These are phyloP conservation scores for Aspergillus cristatus DNA, from an alignment of 495 filamentous ascomycete genomes.

Conservation along the genomic window DNA sequence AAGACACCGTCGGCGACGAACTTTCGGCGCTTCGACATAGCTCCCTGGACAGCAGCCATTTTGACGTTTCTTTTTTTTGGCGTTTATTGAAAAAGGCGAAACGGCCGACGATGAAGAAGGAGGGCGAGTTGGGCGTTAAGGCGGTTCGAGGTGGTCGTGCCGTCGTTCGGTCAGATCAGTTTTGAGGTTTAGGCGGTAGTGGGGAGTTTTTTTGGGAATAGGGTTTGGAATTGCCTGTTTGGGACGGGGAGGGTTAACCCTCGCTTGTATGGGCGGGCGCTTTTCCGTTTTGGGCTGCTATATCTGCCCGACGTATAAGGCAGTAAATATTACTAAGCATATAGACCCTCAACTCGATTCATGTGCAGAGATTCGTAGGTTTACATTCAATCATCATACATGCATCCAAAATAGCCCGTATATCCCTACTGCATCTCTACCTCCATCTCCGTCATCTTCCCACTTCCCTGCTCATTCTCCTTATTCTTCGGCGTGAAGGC, in stretches of 20 bases:
- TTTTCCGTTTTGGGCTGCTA: slow-evolving; percentile 12
- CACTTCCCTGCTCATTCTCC: slow-evolving; percentile 9
- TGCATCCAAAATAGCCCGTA: not conserved
- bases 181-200: slow-evolving; percentile 30
- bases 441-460: slow-evolving; percentile 28
- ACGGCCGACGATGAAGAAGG: slow-evolving; percentile 21
- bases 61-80: slow-evolving; percentile 32
- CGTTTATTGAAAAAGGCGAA: slow-evolving; percentile 30
- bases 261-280: slow-evolving; percentile 29
- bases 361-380: no score
- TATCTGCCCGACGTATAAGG: no score
- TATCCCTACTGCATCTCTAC: slow-evolving; percentile 39
- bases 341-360: no score
- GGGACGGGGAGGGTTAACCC: slow-evolving; percentile 35
- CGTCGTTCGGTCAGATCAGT: slow-evolving; percentile 17
- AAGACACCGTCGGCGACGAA: slow-evolving; percentile 99
- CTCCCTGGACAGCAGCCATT: slow-evolving; percentile 61
- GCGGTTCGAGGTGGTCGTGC: slow-evolving; percentile 24
- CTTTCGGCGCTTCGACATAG: slow-evolving; percentile 96
- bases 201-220: slow-evolving; percentile 34
- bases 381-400: no score
- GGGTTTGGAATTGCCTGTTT: slow-evolving; percentile 28
- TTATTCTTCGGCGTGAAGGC: slow-evolving; percentile 20
- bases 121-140: slow-evolving; percentile 17
- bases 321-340: no score